Evolutionary conservation across 2,329 filamentous ascomycete species (phyloP).

Genomic region (Fusarium decemcellulare): DNA sequence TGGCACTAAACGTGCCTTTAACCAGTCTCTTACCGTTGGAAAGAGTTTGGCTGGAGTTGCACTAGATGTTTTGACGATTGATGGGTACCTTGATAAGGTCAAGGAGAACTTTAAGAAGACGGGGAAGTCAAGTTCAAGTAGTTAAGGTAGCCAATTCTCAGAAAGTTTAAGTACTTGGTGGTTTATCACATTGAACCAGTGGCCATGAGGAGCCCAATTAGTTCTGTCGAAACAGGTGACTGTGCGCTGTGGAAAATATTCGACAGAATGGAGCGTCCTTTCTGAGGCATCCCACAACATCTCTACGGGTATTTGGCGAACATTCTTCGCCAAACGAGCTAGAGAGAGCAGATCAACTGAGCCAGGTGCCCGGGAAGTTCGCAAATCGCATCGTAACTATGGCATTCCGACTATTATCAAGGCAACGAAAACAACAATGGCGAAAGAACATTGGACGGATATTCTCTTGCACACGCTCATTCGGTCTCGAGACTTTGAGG

Average conservation of each 20-base stretch:
- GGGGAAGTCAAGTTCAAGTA: neutral
- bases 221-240: neutral
- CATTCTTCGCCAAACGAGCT: neutral
- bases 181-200: too few species aligned
- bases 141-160: neutral
- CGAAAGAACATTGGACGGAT: neutral
- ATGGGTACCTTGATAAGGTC: neutral
- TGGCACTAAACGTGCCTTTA: neutral
- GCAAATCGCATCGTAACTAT: neutral
- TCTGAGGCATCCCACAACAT: neutral
- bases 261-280: neutral
- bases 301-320: neutral
- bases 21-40: neutral
- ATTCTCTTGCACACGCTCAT: neutral
- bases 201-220: neutral
- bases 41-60: conserved; percentile 3
- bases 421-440: neutral
- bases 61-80: neutral
- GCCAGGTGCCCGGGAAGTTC: neutral
- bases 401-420: neutral
- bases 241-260: neutral
- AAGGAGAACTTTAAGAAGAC: conserved; percentile 2
- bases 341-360: neutral
- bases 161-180: too few species aligned
- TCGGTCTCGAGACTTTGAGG: neutral